phyloP scores from a whole-genome alignment of 2,329 filamentous ascomycete species.

The Cladosporium sp. region DNA sequence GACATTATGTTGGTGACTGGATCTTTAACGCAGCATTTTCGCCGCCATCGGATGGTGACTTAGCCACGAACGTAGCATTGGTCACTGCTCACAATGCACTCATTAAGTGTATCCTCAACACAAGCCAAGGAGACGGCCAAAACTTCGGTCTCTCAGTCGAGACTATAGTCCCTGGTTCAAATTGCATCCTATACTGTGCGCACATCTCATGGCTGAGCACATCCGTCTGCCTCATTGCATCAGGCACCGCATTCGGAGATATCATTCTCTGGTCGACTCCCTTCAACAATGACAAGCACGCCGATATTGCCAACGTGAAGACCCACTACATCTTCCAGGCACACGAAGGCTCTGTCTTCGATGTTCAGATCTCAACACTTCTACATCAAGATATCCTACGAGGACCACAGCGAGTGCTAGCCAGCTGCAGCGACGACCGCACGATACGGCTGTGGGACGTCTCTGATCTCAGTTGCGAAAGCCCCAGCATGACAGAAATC shows the following conservation, averaged over 20 bases:
- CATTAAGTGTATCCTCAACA: slow-evolving; percentile 36
- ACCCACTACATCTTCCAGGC: slow-evolving; percentile 61
- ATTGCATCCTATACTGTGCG: slow-evolving; percentile 86
- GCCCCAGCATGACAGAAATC: slow-evolving; percentile 24
- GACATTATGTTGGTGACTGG: slow-evolving; percentile 67
- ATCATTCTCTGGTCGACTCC: slow-evolving; percentile 83
- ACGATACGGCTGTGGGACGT: slow-evolving; percentile 89
- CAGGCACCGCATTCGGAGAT: slow-evolving; percentile 92
- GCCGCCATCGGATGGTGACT: not conserved
- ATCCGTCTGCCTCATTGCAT: slow-evolving; percentile 70
- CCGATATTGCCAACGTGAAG: slow-evolving; percentile 35
- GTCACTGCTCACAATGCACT: slow-evolving; percentile 89
- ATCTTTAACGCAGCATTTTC: slow-evolving; percentile 67
- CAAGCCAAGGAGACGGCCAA: not conserved
- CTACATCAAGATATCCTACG: slow-evolving; percentile 36
- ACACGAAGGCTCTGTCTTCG: slow-evolving; percentile 93
- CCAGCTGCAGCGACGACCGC: slow-evolving; percentile 92
- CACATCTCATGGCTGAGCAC: slow-evolving; percentile 64
- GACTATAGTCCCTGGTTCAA: slow-evolving; percentile 61
- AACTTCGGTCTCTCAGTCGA: not conserved
- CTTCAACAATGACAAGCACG: slow-evolving; percentile 13
- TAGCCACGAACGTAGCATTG: slow-evolving; percentile 52
- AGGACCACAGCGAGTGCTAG: slow-evolving; percentile 62
- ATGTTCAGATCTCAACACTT: slow-evolving; percentile 72
- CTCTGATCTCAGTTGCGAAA: slow-evolving; percentile 48